Evolutionary conservation across 805 yeast genomes (phyloP).

Genomic region (Zygosaccharomyces kombuchaensis): DNA sequence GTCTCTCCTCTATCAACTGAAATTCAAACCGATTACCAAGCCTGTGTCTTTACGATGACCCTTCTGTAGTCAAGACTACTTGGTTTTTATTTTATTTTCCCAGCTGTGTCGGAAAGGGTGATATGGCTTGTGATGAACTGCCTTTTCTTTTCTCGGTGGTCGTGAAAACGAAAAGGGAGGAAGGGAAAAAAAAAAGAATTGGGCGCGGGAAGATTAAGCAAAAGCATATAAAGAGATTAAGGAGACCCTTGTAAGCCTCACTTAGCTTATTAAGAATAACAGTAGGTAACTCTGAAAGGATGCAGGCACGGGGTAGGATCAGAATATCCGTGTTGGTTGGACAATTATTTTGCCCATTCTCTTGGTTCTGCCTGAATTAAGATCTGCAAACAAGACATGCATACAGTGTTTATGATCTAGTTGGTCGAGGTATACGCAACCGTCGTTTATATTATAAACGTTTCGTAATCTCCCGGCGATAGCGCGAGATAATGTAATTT

Average conservation of each 20-base stretch:
- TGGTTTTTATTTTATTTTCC: not conserved
- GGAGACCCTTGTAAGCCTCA: not conserved
- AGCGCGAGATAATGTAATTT: too few relatives aligned
- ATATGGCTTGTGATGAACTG: constrained; percentile 1
- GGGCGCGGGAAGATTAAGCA: not conserved
- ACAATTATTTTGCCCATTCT: too few relatives aligned
- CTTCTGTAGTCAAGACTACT: not conserved
- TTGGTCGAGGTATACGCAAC: too few relatives aligned
- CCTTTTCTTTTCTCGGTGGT: constrained; percentile 6
- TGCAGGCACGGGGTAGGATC: too few relatives aligned
- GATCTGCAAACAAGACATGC: too few relatives aligned
- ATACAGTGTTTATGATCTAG: too few relatives aligned
- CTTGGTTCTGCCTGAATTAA: too few relatives aligned
- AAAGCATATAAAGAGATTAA: not conserved
- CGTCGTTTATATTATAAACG: too few relatives aligned
- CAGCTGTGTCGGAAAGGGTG: not conserved
- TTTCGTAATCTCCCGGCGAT: too few relatives aligned
- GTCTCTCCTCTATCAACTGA: not conserved
- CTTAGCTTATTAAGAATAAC: too few relatives aligned
- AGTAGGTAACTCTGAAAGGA: too few relatives aligned
- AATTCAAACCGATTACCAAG: not conserved
- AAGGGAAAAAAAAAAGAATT: not conserved
- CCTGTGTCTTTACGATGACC: not conserved
- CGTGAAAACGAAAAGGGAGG: not conserved
- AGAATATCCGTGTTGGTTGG: too few relatives aligned